These are phyloP conservation scores for Sphaerulina musiva DNA, from an alignment of 2,329 filamentous ascomycete species.

Conservation along the genomic window DNA sequence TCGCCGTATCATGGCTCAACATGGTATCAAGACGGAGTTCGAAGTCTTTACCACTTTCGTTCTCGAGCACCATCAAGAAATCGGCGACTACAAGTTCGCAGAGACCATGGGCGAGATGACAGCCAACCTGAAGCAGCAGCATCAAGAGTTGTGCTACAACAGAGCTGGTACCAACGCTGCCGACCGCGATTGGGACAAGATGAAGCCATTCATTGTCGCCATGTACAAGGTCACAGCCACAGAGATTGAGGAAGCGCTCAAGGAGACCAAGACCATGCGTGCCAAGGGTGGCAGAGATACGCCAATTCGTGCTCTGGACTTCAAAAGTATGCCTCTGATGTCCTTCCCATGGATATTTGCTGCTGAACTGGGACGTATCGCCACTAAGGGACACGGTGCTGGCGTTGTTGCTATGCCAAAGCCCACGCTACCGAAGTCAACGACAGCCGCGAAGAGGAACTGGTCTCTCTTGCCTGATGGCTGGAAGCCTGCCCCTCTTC, in stretches of 20 bases:
- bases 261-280: slow-evolving; percentile 42
- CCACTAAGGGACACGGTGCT: slow-evolving; percentile 35
- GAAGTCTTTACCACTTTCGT: slow-evolving; percentile 87
- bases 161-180: slow-evolving; percentile 47
- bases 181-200: slow-evolving; percentile 44
- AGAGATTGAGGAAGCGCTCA: slow-evolving; percentile 57
- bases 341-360: slow-evolving; percentile 92
- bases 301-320: slow-evolving; percentile 35
- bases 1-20: slow-evolving; percentile 74
- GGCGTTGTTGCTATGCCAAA: slow-evolving; percentile 8
- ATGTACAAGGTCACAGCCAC: slow-evolving; percentile 80
- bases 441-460: slow-evolving; percentile 6
- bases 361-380: slow-evolving; percentile 63
- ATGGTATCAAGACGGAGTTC: slow-evolving; percentile 78
- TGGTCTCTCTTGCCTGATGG: slow-evolving; percentile 12
- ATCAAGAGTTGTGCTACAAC: slow-evolving; percentile 59
- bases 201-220: slow-evolving; percentile 71
- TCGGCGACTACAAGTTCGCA: slow-evolving; percentile 75
- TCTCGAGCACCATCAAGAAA: slow-evolving; percentile 63
- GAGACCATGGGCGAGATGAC: slow-evolving; percentile 72
- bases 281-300: slow-evolving; percentile 37
- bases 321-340: slow-evolving; percentile 67
- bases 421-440: slow-evolving; percentile 14
- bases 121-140: slow-evolving; percentile 59
- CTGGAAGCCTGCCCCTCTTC: slow-evolving; percentile 13